A percentile compares a stretch with the other conserved stretches of the same genome.
phyloP scores from a whole-genome alignment of 2,329 filamentous ascomycete species.

The Epichloe brachyelytri region DNA sequence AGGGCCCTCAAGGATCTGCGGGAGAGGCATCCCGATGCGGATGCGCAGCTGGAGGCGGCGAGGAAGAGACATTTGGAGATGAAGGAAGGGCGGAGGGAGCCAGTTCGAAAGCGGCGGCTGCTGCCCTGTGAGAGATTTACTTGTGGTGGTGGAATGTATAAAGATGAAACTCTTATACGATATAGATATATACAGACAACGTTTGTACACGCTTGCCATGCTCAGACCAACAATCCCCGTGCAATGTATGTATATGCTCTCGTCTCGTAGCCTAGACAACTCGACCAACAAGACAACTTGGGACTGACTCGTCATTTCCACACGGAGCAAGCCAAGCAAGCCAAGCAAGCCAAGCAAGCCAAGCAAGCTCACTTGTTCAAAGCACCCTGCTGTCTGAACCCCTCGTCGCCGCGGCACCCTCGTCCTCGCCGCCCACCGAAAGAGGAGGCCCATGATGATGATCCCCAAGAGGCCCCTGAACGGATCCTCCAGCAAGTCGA shows the following conservation, averaged over 20 bases:
- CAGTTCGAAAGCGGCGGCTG: slow-evolving; percentile 6
- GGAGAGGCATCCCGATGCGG: slow-evolving; percentile 34
- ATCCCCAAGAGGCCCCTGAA: slow-evolving; percentile 40
- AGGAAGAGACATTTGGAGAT: slow-evolving; percentile 38
- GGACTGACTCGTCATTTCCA: too few species aligned
- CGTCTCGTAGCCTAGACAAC: too few species aligned
- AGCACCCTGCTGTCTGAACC: slow-evolving; percentile 37
- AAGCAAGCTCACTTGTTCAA: slow-evolving; percentile 19
- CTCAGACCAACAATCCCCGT: too few species aligned
- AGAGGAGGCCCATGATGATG: slow-evolving; percentile 18
- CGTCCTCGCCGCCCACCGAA: slow-evolving; percentile 19
- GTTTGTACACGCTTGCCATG: too few species aligned
- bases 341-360: not conserved
- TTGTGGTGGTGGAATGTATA: too few species aligned
- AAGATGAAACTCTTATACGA: too few species aligned
- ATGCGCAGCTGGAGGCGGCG: slow-evolving; percentile 33
- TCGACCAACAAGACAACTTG: too few species aligned
- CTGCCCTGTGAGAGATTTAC: too few species aligned
- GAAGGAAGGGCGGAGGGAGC: slow-evolving; percentile 27
- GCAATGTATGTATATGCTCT: too few species aligned
- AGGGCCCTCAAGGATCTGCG: slow-evolving; percentile 29
- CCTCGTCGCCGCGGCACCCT: slow-evolving; percentile 15
- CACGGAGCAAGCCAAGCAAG: not conserved
- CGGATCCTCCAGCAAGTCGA: slow-evolving; percentile 71
- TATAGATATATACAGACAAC: too few species aligned